Evolutionary conservation across 177 flowering plant species (phyloP).

Genomic region (Telopea speciosissima): DNA sequence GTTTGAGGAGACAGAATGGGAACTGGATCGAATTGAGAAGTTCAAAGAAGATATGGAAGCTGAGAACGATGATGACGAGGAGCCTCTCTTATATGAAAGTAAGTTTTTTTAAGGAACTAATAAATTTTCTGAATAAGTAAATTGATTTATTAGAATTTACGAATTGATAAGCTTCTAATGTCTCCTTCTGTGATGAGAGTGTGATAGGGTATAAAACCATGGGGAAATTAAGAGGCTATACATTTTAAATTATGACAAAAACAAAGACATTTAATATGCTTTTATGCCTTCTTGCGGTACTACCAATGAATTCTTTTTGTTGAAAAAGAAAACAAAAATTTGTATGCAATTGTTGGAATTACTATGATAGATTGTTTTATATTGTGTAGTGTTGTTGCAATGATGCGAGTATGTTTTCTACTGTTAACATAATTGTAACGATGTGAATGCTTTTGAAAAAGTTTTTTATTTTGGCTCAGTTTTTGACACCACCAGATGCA

Average conservation of each 20-base stretch:
- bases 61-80: slow-evolving; percentile 95
- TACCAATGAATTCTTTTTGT: background rate
- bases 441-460: background rate
- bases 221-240: background rate
- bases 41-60: slow-evolving; percentile 98
- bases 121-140: background rate
- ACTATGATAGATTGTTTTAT: no score
- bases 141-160: background rate
- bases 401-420: no score
- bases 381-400: no score
- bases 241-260: background rate
- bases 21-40: slow-evolving; percentile 88
- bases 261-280: background rate
- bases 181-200: background rate
- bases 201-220: background rate
- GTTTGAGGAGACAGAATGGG: slow-evolving; percentile 92
- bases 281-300: background rate
- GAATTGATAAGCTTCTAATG: background rate
- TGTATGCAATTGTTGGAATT: no score
- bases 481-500: background rate
- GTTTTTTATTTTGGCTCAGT: background rate
- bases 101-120: slow-evolving; percentile 25
- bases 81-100: slow-evolving; percentile 93
- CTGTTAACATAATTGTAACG: no score
- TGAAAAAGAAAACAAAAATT: no score